A percentile compares a stretch with the other conserved stretches of the same genome.
Conservation (phyloP, 495 filamentous ascomycete species). For the Xylaria flabelliformis region DNA sequence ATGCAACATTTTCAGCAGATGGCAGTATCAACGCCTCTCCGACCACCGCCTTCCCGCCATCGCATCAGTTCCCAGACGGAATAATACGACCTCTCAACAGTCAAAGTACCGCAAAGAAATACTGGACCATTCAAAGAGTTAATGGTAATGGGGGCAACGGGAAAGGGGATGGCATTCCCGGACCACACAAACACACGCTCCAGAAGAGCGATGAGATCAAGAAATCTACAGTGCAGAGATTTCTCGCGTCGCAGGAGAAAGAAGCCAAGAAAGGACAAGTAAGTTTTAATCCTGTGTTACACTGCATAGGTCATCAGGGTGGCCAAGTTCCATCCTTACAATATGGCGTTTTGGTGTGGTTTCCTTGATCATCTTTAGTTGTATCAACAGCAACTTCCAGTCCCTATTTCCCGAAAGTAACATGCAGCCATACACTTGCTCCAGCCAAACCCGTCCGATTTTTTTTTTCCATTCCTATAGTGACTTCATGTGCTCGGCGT, state of each 20-base stretch:
- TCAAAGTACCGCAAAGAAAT: constrained; percentile 55
- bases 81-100: constrained; percentile 27
- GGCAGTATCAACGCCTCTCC: constrained; percentile 33
- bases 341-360: not conserved
- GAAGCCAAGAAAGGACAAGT: constrained; percentile 71
- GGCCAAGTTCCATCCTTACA: not conserved
- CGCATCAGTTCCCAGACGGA: constrained; percentile 34
- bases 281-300: constrained; percentile 45
- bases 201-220: constrained; percentile 85
- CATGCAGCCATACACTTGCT: not conserved
- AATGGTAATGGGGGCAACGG: constrained; percentile 80
- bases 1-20: constrained; percentile 49
- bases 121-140: constrained; percentile 76
- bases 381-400: not conserved
- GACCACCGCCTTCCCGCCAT: constrained; percentile 30
- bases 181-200: constrained; percentile 77
- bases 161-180: constrained; percentile 67
- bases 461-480: too few relatives aligned
- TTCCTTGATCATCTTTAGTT: not conserved
- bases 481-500: not conserved
- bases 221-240: constrained; percentile 79
- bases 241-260: constrained; percentile 69
- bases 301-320: constrained; percentile 26
- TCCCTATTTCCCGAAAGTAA: not conserved
- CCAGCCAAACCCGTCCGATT: not conserved